Base-by-base conservation (phyloP, 2,329 filamentous ascomycete genomes). In the Dryadomyces quercus-mongolicae region DNA sequence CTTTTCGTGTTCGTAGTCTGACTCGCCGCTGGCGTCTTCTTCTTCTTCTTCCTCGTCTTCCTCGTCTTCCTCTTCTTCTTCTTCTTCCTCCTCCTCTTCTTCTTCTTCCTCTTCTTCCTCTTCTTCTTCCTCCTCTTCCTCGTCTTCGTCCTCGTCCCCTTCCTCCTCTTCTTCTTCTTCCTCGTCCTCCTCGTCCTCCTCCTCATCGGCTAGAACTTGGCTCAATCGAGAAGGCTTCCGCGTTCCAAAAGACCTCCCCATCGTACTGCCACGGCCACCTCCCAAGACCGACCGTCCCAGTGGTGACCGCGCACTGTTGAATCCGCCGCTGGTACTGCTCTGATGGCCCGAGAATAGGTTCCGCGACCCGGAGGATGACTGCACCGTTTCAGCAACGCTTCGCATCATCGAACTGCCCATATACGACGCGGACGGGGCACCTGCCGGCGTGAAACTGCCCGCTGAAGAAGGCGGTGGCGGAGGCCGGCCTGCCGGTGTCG, bases 401-500 rank as follows among this genome's bases (percentile, higher is more conserved):
- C 70, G 71, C 67, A 76, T 68, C 53, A 79, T 71, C 42, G 77
- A 80, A 65, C 76, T 79, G 54, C 76, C 74, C 42, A 81, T 65
- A 60, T 71, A 80, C 13, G 75, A 75, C 34, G 71, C 74, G 21
- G 78, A 76, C 0, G 78, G 78, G 16, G 77, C 76, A 54, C 79
- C 79, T 16, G 71, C 70, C 1, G 78, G 77, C 1, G 77, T 80
- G 65, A 80, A 80, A 46, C 76, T 78, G 5, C 72, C 72, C 9
- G 71, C 70, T 8, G 76, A 75, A 31, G 77, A 76, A 1, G 73
- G 73, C 10, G 76, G 75, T 25, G 74, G 74, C 31, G 72, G 72
- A 12, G 36, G 36, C 3, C 10, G 10, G 0, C 72, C 77, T 18
- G 72, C 73, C 5, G 78, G 77, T 2, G 77, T 80, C 2, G 75